A percentile compares a stretch with the other conserved stretches of the same genome.
These are phyloP conservation scores for Talaromyces sp. DNA, from an alignment of 2,329 filamentous ascomycete genomes.

Conservation along the genomic window DNA sequence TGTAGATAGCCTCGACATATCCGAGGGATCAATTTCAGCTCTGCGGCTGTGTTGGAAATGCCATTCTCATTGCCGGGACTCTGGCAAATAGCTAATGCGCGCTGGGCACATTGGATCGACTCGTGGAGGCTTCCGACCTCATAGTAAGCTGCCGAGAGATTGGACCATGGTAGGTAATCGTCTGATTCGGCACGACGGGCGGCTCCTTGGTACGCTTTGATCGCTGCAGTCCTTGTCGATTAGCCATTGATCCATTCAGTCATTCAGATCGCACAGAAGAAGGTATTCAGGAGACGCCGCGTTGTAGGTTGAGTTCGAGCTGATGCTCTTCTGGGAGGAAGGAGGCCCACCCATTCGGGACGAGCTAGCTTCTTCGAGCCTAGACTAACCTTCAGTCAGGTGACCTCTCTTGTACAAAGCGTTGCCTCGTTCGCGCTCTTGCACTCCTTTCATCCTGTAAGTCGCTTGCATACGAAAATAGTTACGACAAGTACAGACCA, in stretches of 20 bases:
- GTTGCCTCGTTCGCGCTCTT: conserved; percentile 16
- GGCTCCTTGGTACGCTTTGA: conserved; percentile 19
- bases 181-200: conserved; percentile 10
- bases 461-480: not conserved
- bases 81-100: conserved; percentile 11
- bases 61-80: not conserved
- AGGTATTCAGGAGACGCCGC: not conserved
- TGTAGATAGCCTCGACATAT: conserved; percentile 15
- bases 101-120: conserved; percentile 11
- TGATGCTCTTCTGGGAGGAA: not conserved
- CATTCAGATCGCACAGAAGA: not conserved
- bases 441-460: conserved; percentile 9
- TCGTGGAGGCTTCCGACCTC: conserved; percentile 15
- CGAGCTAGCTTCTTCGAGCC: conserved; percentile 5
- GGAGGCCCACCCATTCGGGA: not conserved
- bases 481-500: not conserved
- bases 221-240: conserved; percentile 6
- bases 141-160: conserved; percentile 19
- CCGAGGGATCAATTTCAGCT: conserved; percentile 16
- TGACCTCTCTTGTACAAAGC: conserved; percentile 18
- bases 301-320: not conserved
- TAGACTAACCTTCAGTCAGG: conserved; percentile 18
- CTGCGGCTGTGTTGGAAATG: not conserved
- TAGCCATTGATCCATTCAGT: not conserved
- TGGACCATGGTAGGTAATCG: conserved; percentile 19